Conservation (phyloP, 345 rosid species). For the Geranium brycei region DNA sequence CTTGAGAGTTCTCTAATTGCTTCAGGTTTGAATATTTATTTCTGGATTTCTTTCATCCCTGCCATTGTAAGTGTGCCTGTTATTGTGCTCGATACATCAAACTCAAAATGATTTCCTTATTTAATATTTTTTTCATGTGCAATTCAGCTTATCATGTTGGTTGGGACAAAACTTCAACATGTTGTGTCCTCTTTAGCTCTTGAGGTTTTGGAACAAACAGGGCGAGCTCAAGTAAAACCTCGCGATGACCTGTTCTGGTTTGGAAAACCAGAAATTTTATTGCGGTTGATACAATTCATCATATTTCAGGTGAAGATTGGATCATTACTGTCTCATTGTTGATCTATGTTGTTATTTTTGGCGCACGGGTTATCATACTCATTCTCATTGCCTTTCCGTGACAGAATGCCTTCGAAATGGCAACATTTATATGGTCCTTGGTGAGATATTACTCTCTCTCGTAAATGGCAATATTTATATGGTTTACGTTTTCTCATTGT, state of each 20-base stretch:
- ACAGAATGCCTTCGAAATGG: constrained; percentile 98
- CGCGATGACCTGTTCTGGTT: constrained; percentile 91
- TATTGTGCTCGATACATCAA: not conserved
- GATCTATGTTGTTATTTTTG: not conserved
- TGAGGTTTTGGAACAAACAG: constrained; percentile 60
- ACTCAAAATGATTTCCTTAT: not conserved
- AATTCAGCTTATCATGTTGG: constrained; percentile 67
- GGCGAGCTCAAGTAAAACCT: constrained; percentile 77
- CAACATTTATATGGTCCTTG: constrained; percentile 89
- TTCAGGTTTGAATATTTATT: constrained; percentile 80
- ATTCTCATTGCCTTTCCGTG: constrained; percentile 8
- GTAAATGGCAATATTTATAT: not conserved
- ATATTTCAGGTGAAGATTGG: constrained; percentile 52
- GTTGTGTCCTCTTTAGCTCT: constrained; percentile 83
- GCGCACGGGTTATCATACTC: not conserved
- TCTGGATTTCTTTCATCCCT: constrained; percentile 96
- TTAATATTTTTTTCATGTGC: constrained; percentile 9
- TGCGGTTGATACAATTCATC: constrained; percentile 68
- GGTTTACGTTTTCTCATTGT: not conserved
- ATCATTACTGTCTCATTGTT: not conserved
- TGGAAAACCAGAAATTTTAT: constrained; percentile 69
- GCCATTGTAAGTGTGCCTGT: constrained; percentile 52
- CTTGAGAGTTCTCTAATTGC: constrained; percentile 3
- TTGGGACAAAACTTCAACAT: constrained; percentile 85
- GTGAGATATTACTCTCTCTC: constrained; percentile 25